Percentiles rank a stretch among this genome's conserved stretches.
These are phyloP conservation scores for Aureobasidium sp. DNA, from an alignment of 2,329 filamentous ascomycete genomes.

Conservation along the genomic window DNA sequence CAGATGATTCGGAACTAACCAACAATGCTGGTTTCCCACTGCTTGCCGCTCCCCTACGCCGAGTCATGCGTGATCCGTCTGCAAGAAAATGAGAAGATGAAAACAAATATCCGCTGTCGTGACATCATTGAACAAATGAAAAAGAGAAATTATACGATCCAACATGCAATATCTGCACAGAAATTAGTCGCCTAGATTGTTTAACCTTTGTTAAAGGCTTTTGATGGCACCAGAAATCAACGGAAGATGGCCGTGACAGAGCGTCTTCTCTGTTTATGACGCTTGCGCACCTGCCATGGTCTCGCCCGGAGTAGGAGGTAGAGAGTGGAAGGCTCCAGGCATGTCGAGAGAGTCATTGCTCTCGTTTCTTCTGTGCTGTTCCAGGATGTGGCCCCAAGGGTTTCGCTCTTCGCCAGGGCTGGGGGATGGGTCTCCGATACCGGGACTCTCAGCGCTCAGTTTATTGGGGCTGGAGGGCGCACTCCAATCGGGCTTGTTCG, in stretches of 20 bases:
- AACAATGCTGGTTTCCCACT: background rate
- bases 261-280: background rate
- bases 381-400: constrained; percentile 19
- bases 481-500: constrained; percentile 4
- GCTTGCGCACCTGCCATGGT: background rate
- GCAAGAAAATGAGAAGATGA: background rate
- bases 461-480: background rate
- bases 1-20: background rate
- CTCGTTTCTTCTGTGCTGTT: constrained; percentile 15
- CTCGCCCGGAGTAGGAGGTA: constrained; percentile 14
- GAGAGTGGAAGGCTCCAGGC: constrained; percentile 25
- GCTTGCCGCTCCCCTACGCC: background rate
- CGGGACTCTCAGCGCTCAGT: background rate
- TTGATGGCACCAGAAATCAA: background rate
- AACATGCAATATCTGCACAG: background rate
- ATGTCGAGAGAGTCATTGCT: constrained; percentile 18
- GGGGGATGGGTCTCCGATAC: background rate
- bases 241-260: no score
- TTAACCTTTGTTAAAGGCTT: background rate
- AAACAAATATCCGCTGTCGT: background rate
- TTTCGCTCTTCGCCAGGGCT: constrained; percentile 14
- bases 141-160: background rate
- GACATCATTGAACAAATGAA: constrained; percentile 1
- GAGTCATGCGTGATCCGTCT: background rate
- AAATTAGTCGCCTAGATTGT: background rate